Base-by-base conservation (phyloP, 2,329 filamentous ascomycete genomes). In the Ambrosiella cleistominuta region DNA sequence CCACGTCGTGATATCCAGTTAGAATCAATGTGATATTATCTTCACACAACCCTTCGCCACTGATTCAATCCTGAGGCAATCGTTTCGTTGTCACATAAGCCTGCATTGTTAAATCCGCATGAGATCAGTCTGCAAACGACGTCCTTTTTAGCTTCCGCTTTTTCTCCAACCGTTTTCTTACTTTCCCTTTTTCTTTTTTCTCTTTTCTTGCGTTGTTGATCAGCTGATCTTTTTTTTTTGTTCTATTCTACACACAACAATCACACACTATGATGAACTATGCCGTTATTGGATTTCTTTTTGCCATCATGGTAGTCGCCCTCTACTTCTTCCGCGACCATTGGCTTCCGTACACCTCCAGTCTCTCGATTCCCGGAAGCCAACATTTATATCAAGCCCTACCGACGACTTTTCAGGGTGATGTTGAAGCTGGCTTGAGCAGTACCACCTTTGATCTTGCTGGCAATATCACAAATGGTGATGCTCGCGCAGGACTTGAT, bases 341-440 rank as follows among this genome's bases (percentile, higher is more conserved):
- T 71, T 97, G 93, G 93, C 72, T 85, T 50, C 82, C 79, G 59
- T 74, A 79, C 63, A 70, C 95, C 52, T 82, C 84, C 58, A 74
- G 82, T 37, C 72, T 78, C 60, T 60, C 56, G 1, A 68, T 80
- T 64, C 75, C 76, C 56, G 71, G 75, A 64, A 68, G 75, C 62
- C 71, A 77, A 62, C 83, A 84, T 68, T 71, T 88, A 65, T 96
- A 97, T 74, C 77, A 83, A 56, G 84, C 81, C 38, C 79, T 97
- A 0, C 87, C 88, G 0, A 76, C 76, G 13, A 82, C 79, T 54
- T 98, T 97, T 72, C 75, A 82, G 49, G 82, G 79, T 63, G 93
- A 98, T 71, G 83, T 93, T 60, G 91, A 96, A 70, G 83, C 86
- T 13, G 93, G 93, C 17, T 78, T 98, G 36, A 85, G 83, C 47